These are phyloP conservation scores for Populus hybrid DNA, from an alignment of 441 rosid species.

Conservation along the genomic window DNA sequence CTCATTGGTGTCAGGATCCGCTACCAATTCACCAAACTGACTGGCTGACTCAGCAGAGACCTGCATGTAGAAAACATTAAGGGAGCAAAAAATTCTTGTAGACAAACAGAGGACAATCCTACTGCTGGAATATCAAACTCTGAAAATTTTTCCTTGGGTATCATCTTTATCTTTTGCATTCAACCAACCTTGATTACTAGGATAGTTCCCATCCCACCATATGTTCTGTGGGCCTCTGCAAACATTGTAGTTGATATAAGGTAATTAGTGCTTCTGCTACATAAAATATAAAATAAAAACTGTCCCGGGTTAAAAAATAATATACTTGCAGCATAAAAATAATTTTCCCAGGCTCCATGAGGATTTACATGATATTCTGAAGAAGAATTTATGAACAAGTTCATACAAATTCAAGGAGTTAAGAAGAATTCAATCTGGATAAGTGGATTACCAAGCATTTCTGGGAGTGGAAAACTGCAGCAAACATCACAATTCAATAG, in stretches of 20 bases:
- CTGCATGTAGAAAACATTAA: slow-evolving; percentile 29
- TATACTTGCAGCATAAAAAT: not conserved
- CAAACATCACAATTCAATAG: slow-evolving; percentile 87
- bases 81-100: not conserved
- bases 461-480: slow-evolving; percentile 79
- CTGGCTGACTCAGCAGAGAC: slow-evolving; percentile 93
- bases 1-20: slow-evolving; percentile 77
- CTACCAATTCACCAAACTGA: slow-evolving; percentile 86
- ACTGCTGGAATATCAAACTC: not conserved
- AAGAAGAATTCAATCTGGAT: not conserved
- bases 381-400: not conserved
- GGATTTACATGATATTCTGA: not conserved
- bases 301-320: too few relatives aligned
- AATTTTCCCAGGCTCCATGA: not conserved
- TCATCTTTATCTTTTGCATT: slow-evolving; percentile 6
- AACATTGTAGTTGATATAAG: slow-evolving; percentile 8
- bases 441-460: slow-evolving; percentile 60
- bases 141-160: slow-evolving; percentile 33
- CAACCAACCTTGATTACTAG: slow-evolving; percentile 75
- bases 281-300: not conserved
- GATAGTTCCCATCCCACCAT: slow-evolving; percentile 82
- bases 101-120: slow-evolving; percentile 19
- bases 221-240: slow-evolving; percentile 74
- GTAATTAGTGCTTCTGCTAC: slow-evolving; percentile 6
- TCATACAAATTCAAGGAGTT: slow-evolving; percentile 7